Evolutionary conservation across 352 stramenopile species (phyloP), one percentile per base, ranked within the genome.

Genomic region (Phytopythium litorale): DNA sequence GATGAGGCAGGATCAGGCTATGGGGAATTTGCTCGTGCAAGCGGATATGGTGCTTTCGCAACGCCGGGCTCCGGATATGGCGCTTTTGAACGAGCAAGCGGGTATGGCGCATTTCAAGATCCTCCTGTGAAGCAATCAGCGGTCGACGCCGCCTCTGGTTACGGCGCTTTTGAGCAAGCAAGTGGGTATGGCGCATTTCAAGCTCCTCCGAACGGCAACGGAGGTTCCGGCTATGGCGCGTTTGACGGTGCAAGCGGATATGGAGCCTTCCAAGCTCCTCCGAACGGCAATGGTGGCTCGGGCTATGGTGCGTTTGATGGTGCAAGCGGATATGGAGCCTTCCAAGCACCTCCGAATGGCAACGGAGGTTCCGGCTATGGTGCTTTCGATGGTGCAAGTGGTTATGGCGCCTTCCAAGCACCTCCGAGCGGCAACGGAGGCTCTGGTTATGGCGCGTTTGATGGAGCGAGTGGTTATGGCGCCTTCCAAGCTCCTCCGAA

Each of bases 221-320:
- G 16, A 18, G 40, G 49, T 4, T 62, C 56, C 8, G 30, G 56
- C 8, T 62, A 81, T 40, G 73, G 73, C 0, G 63, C 55, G 0
- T 81, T 81, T 37, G 69, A 75, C 2, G 51, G 62, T 9, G 71
- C 59, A 3, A 85, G 69, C 15, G 71, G 63, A 5, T 86, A 81
- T 52, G 70, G 66, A 9, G 40, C 67, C n/a, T 76, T 67, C 19
- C 45, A 51, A 45, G 53, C 51, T 1, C 53, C 49, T 25, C 68
- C 60, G 38, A 62, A 18, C 19, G 53, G 43, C 2, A 65, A 57
- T 1, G 49, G 21, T 15, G 48, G 55, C 0, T 78, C 71, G 18
- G 69, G 69, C 0, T 79, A 81, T 35, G 73, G 73, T 0, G 65
- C 55, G 0, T 81, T 81, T 19, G 69, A 75, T 9, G 50, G 62